Conservation (phyloP, 495 filamentous ascomycete species). For the Podospora pseudopauciseta region DNA sequence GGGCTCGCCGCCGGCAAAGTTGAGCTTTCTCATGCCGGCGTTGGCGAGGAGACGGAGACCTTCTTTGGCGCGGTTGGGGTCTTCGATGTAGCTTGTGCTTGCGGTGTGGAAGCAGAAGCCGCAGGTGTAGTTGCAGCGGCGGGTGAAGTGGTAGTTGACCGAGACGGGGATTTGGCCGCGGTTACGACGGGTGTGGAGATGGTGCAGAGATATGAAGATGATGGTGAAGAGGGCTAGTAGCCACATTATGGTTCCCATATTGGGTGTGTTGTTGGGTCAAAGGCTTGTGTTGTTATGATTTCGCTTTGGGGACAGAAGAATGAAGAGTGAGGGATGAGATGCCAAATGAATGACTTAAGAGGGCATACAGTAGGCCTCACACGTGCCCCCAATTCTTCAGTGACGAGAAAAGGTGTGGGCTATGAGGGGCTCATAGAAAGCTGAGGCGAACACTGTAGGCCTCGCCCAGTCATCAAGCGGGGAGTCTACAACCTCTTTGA, state of each 20-base stretch:
- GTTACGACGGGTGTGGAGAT: slow-evolving; percentile 23
- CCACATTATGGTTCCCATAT: not conserved
- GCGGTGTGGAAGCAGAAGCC: slow-evolving; percentile 59
- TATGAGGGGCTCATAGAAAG: too few relatives aligned
- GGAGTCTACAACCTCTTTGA: too few relatives aligned
- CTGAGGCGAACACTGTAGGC: too few relatives aligned
- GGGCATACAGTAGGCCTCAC: too few relatives aligned
- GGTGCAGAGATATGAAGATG: not conserved
- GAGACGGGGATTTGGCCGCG: slow-evolving; percentile 36
- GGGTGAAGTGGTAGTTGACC: slow-evolving; percentile 50
- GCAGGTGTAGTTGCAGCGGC: slow-evolving; percentile 51
- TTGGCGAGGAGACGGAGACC: slow-evolving; percentile 46
- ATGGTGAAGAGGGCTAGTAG: not conserved
- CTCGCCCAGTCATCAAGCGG: too few relatives aligned
- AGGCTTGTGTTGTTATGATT: too few relatives aligned
- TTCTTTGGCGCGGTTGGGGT: slow-evolving; percentile 38
- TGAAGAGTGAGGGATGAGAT: too few relatives aligned
- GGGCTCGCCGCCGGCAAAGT: slow-evolving; percentile 59
- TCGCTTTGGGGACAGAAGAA: too few relatives aligned
- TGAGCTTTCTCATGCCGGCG: slow-evolving; percentile 57
- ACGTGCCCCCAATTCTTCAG: too few relatives aligned
- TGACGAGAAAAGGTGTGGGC: too few relatives aligned
- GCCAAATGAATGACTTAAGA: too few relatives aligned
- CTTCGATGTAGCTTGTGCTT: slow-evolving; percentile 31
- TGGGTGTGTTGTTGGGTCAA: not conserved